These are phyloP conservation scores for Saccharomycopsis schoenii DNA, from an alignment of 805 yeast genomes.

Conservation along the genomic window DNA sequence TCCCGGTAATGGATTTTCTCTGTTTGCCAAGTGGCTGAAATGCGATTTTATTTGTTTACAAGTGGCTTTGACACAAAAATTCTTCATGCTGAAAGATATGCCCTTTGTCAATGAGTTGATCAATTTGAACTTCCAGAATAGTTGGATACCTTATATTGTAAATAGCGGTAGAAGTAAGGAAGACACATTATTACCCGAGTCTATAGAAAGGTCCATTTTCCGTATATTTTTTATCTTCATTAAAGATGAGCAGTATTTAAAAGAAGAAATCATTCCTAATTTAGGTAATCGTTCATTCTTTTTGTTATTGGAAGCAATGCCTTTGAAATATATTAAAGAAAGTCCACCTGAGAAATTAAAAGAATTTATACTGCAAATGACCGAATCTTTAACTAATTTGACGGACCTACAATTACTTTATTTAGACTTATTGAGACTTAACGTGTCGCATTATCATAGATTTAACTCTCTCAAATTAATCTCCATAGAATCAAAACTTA, in stretches of 20 bases:
- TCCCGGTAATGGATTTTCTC: background rate
- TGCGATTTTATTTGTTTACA: conserved; percentile 15
- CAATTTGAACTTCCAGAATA: conserved; percentile 7
- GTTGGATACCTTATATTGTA: conserved; percentile 11
- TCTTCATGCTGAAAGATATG: conserved; percentile 7
- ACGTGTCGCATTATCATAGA: background rate
- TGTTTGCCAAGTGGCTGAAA: conserved; percentile 6
- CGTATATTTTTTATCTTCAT: conserved; percentile 16
- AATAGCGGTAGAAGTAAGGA: background rate
- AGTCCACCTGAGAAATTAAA: background rate
- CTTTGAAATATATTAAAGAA: background rate
- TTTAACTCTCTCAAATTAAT: background rate
- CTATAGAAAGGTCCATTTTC: conserved; percentile 18
- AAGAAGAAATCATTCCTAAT: background rate
- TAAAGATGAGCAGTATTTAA: conserved; percentile 1
- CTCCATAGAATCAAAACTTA: background rate
- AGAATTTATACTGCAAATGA: background rate
- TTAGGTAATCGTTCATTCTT: conserved; percentile 3
- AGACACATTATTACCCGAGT: background rate
- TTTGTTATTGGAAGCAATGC: conserved; percentile 10
- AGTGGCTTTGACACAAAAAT: conserved; percentile 17
- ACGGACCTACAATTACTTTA: background rate
- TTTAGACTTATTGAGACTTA: background rate
- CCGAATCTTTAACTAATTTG: background rate
- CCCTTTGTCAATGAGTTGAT: conserved; percentile 9